phyloP scores from a whole-genome alignment of 441 rosid species.

The Jatropha multifida region DNA sequence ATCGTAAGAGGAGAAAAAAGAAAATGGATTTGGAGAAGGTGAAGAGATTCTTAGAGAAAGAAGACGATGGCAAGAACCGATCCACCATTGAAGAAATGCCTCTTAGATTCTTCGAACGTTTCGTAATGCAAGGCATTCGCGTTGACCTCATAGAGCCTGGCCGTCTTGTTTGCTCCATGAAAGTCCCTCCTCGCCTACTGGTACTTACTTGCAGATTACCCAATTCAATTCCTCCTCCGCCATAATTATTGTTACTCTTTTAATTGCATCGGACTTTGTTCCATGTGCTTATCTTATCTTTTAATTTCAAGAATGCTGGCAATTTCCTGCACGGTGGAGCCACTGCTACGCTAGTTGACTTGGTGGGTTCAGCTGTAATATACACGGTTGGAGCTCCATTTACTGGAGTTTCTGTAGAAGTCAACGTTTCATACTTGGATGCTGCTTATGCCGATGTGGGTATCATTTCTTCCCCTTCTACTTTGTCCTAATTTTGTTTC shows the following conservation, averaged over 20 bases:
- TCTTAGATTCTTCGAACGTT: constrained; percentile 52
- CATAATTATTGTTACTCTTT: neutral
- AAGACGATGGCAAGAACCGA: constrained; percentile 32
- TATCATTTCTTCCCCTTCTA: neutral
- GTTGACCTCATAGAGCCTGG: constrained; percentile 65
- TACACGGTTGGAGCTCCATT: constrained; percentile 45
- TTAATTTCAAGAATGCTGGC: constrained; percentile 54
- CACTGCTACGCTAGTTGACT: constrained; percentile 82
- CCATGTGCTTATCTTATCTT: neutral
- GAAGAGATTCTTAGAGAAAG: constrained; percentile 67
- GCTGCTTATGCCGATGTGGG: constrained; percentile 70
- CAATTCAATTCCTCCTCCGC: constrained; percentile 7
- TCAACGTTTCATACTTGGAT: constrained; percentile 82
- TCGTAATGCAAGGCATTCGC: constrained; percentile 57
- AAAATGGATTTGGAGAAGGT: constrained; percentile 52
- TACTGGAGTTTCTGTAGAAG: constrained; percentile 77
- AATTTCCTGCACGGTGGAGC: constrained; percentile 95
- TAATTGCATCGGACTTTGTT: neutral
- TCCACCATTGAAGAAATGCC: constrained; percentile 43
- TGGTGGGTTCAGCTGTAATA: constrained; percentile 75
- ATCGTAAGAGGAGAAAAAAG: neutral
- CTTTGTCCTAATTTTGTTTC: neutral
- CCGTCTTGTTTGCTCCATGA: constrained; percentile 77
- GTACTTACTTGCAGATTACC: constrained; percentile 29
- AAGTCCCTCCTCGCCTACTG: constrained; percentile 75